Conservation (phyloP, 73 alveolate species). For the Blepharisma japonicum region DNA sequence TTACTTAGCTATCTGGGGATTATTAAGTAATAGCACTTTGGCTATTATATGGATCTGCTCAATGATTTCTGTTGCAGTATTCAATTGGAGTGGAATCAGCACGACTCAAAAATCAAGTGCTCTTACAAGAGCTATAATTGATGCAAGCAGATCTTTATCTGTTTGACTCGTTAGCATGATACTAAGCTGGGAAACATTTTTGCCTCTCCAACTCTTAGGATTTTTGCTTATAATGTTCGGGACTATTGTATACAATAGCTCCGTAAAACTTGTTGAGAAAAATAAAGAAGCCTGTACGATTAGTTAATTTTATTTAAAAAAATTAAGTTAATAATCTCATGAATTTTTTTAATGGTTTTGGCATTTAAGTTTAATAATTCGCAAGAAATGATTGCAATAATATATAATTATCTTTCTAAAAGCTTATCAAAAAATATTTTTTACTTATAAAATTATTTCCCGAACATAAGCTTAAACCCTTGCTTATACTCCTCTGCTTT, state of each 20-base stretch:
- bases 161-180: conserved; percentile 48
- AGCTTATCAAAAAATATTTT: no score
- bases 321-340: no score
- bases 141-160: conserved; percentile 65
- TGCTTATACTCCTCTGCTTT: neutral
- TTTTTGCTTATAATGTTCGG: neutral
- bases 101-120: conserved; percentile 78
- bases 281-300: no score
- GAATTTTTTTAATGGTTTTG: no score
- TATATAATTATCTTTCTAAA: no score
- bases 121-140: conserved; percentile 81
- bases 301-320: no score
- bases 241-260: neutral
- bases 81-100: conserved; percentile 74
- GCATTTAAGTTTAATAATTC: no score
- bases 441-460: conserved; percentile 1
- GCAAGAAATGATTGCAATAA: no score
- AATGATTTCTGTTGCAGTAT: conserved; percentile 64
- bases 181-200: conserved; percentile 23
- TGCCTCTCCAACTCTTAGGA: conserved; percentile 16
- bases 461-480: conserved; percentile 21
- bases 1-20: conserved; percentile 52
- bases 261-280: no score
- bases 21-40: conserved; percentile 45
- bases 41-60: conserved; percentile 42